Evolutionary conservation across 805 yeast species (phyloP), one percentile per base, ranked within the genome.

Genomic region (Middelhovenomyces tepae): DNA sequence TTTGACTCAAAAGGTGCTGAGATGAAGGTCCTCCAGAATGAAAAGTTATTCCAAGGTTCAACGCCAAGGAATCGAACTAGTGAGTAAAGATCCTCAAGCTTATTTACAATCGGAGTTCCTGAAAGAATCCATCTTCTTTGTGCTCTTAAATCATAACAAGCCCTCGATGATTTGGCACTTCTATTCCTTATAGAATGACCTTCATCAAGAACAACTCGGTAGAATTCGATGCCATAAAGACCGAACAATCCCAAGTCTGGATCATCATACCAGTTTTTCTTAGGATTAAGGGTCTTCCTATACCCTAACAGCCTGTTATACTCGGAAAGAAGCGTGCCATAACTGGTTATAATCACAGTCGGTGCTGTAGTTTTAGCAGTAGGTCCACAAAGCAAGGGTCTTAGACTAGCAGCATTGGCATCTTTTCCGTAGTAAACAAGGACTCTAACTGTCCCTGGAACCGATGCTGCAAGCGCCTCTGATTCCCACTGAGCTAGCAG

Each of bases 101-200:
- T 62, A 54, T 87, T 87, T 24, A 86, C 80, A 18, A 87, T 82
- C 0, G 97, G 96, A 0, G 97, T 87, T 5, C 97, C 97, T 0
- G 96, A 85, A 29, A 89, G 61, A 3, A 80, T 65, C 97, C 97
- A 87, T 39, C 74, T 73, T 31, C 91, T 64, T 13, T 65, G 61
- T 46, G 83, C 74, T 7, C 58, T 48, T n/a, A 87, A 50, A 15
- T 71, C 79, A 54, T 71, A 73, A 5, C 86, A 68, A 0, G 96
- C 80, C 42, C 75, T 78, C 0, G 95, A 75, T 0, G 94, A 78
- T 38, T 78, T 78, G 1, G 94, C 76, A 28, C 69, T 60, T 47
- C 87, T 65, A 53, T 86, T 87, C 48, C 94, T 66, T 38, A 87
- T 87, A 16, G 70, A 81, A 51, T 89, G 97, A 7, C 91, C 96